Conservation (phyloP, 1,139 yeast species). For the Pneumocystis murina region DNA sequence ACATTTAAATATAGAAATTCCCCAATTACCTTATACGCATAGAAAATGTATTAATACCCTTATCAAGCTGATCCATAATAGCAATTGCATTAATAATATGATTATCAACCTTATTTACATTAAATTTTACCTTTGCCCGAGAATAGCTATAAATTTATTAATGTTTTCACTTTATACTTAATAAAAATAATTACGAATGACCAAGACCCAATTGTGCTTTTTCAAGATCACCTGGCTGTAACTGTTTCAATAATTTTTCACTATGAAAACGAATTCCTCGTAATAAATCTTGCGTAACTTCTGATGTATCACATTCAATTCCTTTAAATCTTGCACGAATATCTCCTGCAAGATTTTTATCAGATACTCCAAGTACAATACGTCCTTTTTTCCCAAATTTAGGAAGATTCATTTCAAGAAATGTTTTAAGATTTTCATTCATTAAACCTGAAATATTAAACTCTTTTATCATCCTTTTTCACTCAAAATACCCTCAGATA, state of each 20-base stretch:
- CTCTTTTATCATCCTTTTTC: too few relatives aligned
- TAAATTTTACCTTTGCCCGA: constrained; percentile 90
- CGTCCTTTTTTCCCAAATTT: constrained; percentile 55
- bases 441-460: constrained; percentile 33
- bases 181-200: constrained; percentile 28
- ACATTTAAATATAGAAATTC: neutral
- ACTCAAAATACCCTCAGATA: constrained; percentile 57
- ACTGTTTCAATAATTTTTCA: constrained; percentile 71
- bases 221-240: constrained; percentile 90
- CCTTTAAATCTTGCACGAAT: constrained; percentile 80
- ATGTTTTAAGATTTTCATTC: constrained; percentile 77
- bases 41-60: constrained; percentile 91
- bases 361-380: constrained; percentile 72
- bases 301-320: constrained; percentile 81
- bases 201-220: constrained; percentile 92
- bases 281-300: constrained; percentile 82
- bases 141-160: constrained; percentile 38
- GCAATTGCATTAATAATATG: constrained; percentile 99
- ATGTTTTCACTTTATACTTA: neutral
- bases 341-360: constrained; percentile 90
- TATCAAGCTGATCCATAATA: constrained; percentile 86
- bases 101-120: constrained; percentile 95
- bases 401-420: constrained; percentile 82
- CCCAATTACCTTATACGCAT: constrained; percentile 45
- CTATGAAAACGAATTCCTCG: constrained; percentile 93